Evolutionary conservation across 2,329 filamentous ascomycete genomes (phyloP).

Genomic region (Macrophomina tecta): DNA sequence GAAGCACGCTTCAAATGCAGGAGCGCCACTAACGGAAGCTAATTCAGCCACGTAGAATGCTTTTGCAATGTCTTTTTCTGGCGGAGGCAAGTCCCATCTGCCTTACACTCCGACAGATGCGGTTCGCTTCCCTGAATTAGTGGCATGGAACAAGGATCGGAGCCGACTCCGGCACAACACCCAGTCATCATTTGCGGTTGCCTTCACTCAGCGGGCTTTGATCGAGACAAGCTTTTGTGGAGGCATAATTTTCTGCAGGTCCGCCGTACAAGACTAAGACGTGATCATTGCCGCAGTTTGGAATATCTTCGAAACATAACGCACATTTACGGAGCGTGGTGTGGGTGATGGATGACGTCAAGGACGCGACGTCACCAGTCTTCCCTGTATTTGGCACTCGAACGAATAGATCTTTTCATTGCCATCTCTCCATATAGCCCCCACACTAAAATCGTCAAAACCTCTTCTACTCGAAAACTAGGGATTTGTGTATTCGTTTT

Average conservation of each 20-base stretch:
- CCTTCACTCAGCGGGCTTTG: neutral
- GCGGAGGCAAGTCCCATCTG: neutral
- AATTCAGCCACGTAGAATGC: neutral
- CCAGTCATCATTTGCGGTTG: neutral
- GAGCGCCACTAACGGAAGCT: neutral
- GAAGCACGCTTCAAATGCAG: neutral
- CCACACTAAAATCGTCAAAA: no score
- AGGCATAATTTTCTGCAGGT: neutral
- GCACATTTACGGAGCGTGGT: no score
- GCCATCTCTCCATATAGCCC: no score
- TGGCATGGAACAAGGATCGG: neutral
- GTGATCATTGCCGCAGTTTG: no score
- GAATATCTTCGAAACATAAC: no score
- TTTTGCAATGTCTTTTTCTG: neutral
- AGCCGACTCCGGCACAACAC: neutral
- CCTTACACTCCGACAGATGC: neutral
- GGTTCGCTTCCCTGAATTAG: neutral
- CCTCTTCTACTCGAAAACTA: no score
- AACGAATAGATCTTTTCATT: no score
- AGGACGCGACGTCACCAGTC: no score
- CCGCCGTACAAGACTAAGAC: neutral
- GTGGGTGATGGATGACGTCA: no score
- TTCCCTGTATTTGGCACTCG: no score
- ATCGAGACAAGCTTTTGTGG: conserved; percentile 6
- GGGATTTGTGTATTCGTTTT: no score